Percentiles rank a stretch among this genome's conserved stretches.
Conservation (phyloP, 2,329 filamentous ascomycete genomes). For the Spiromastix sp. region DNA sequence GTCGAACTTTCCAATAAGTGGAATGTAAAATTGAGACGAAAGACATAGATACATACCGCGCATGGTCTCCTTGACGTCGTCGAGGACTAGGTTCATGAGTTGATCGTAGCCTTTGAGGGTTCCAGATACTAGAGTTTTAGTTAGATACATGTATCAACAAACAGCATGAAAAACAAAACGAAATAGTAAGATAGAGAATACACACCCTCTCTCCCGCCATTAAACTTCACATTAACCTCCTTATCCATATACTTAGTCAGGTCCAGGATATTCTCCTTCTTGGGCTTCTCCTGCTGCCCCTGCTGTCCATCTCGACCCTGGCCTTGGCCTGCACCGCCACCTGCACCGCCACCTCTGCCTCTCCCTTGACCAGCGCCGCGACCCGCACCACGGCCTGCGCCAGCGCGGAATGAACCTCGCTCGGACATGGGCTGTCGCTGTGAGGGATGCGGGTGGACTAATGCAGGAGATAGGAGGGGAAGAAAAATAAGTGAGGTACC, state of each 20-base stretch:
- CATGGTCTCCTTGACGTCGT: slow-evolving; percentile 84
- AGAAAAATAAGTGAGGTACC: too few relatives aligned
- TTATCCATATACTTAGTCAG: slow-evolving; percentile 96
- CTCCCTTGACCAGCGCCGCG: slow-evolving; percentile 33
- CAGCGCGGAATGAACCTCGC: slow-evolving; percentile 44
- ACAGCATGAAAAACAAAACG: too few relatives aligned
- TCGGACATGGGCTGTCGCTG: slow-evolving; percentile 37
- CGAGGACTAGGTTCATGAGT: slow-evolving; percentile 93
- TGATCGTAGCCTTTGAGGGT: slow-evolving; percentile 93
- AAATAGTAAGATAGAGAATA: slow-evolving; percentile 7
- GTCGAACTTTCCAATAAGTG: not conserved
- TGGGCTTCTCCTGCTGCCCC: slow-evolving; percentile 61
- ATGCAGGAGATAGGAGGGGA: too few relatives aligned
- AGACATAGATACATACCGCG: slow-evolving; percentile 51
- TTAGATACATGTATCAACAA: too few relatives aligned
- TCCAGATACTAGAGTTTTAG: slow-evolving; percentile 56
- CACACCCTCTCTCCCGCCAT: slow-evolving; percentile 80
- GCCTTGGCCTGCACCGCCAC: slow-evolving; percentile 34
- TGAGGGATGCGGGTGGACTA: not conserved
- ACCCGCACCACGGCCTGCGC: slow-evolving; percentile 29
- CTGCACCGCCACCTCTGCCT: slow-evolving; percentile 36
- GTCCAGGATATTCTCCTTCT: slow-evolving; percentile 98
- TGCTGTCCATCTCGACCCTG: slow-evolving; percentile 32
- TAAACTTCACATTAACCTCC: slow-evolving; percentile 91
- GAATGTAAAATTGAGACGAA: slow-evolving; percentile 1